phyloP scores from a whole-genome alignment of 345 rosid species.

The Hirschfeldia incana region DNA sequence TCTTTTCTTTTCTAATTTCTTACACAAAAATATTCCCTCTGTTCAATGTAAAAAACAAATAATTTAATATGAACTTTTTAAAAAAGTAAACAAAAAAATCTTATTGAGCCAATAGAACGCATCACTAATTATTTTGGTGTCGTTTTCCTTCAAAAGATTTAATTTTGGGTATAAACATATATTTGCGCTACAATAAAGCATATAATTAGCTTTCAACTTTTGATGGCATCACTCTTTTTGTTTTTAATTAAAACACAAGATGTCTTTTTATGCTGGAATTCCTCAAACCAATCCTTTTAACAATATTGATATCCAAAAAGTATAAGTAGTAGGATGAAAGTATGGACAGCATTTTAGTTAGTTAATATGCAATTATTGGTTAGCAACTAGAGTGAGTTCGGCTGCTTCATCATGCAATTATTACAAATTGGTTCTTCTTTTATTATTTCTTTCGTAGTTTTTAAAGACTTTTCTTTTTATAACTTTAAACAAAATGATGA shows the following conservation, averaged over 20 bases:
- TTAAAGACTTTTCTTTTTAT: not conserved
- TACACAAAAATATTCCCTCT: too few species aligned
- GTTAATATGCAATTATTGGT: constrained; percentile 18
- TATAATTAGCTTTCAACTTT: not conserved
- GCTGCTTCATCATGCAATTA: constrained; percentile 29
- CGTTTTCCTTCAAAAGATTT: not conserved
- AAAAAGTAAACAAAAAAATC: too few species aligned
- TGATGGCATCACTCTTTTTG: not conserved
- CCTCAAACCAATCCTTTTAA: constrained; percentile 28
- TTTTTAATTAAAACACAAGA: constrained; percentile 3
- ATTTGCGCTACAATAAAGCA: not conserved
- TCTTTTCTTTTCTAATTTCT: too few species aligned
- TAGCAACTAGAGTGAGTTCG: constrained; percentile 29
- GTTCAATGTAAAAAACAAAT: too few species aligned
- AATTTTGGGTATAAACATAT: not conserved
- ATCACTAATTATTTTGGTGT: not conserved
- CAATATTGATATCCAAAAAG: constrained; percentile 1
- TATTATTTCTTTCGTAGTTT: not conserved
- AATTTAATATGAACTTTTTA: too few species aligned
- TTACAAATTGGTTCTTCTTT: constrained; percentile 11
- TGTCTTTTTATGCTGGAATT: constrained; percentile 32
- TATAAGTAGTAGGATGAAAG: constrained; percentile 10
- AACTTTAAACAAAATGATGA: not conserved
- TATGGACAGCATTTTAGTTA: constrained; percentile 13
- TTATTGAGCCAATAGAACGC: too few species aligned